Evolutionary conservation across 129 eudicot species (phyloP).

Genomic region (Flaveria brownii): DNA sequence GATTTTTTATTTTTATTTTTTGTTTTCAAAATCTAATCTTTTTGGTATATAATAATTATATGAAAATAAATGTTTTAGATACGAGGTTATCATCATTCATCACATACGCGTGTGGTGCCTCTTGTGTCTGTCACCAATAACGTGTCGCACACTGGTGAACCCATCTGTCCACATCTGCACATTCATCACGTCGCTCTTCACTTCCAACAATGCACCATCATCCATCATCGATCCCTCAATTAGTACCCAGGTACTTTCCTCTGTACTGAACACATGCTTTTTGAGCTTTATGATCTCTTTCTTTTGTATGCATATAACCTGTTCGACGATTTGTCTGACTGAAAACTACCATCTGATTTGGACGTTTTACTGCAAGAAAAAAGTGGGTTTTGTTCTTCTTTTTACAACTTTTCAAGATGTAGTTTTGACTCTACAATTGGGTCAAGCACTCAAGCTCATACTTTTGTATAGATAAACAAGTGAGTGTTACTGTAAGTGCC

Average conservation of each 20-base stretch:
- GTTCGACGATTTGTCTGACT: constrained; percentile 23
- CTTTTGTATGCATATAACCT: constrained; percentile 7
- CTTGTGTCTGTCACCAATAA: background rate
- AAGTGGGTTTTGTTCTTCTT: background rate
- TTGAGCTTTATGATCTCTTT: background rate
- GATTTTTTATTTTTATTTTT: too few relatives aligned
- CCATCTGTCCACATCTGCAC: constrained; percentile 4
- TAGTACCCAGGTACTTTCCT: background rate
- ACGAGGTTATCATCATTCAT: background rate
- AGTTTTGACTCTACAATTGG: background rate
- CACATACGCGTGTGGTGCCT: constrained; percentile 6
- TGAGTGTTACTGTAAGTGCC: background rate
- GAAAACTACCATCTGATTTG: background rate
- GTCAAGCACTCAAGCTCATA: background rate
- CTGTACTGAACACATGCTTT: background rate
- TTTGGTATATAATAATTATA: too few relatives aligned
- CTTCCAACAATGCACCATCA: background rate
- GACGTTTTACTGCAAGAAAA: background rate
- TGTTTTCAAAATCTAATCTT: too few relatives aligned
- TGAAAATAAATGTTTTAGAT: too few relatives aligned
- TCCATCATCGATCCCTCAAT: background rate
- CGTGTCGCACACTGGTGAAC: constrained; percentile 15
- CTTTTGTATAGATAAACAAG: background rate
- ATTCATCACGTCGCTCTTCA: background rate
- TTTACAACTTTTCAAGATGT: too few relatives aligned